These are phyloP conservation scores for Oryza officinalis DNA, from an alignment of 176 grass and related monocot genomes.

Conservation along the genomic window DNA sequence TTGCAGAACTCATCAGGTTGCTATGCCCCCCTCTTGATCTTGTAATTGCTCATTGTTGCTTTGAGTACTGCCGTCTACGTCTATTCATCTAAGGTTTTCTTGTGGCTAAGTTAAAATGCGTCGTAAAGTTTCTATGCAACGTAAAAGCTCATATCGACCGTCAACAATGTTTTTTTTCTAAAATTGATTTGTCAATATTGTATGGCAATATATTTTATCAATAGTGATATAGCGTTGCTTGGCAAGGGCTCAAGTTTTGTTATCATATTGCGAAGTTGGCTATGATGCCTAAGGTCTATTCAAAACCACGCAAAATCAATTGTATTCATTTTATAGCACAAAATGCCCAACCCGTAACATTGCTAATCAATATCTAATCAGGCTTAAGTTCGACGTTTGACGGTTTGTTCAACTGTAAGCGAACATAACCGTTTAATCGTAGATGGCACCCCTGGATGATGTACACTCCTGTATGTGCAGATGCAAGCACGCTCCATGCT, in stretches of 20 bases:
- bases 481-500: not conserved
- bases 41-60: slow-evolving; percentile 35
- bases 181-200: no score
- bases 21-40: not conserved
- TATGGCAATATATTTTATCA: no score
- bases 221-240: no score
- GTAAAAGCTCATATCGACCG: no score
- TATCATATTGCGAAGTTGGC: no score
- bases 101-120: no score
- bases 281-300: no score
- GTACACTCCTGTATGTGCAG: not conserved
- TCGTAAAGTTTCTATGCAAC: no score
- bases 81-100: not conserved
- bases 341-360: not conserved
- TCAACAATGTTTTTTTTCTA: no score
- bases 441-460: not conserved
- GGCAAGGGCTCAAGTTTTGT: no score
- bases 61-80: not conserved
- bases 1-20: slow-evolving; percentile 1
- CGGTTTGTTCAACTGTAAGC: not conserved
- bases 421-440: no score
- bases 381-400: not conserved
- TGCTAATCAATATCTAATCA: not conserved
- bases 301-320: not conserved
- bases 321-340: not conserved